A percentile compares a stretch with the other conserved stretches of the same genome.
phyloP scores from a whole-genome alignment of 23 red algal species.

The Gracilaria vermiculophylla region DNA sequence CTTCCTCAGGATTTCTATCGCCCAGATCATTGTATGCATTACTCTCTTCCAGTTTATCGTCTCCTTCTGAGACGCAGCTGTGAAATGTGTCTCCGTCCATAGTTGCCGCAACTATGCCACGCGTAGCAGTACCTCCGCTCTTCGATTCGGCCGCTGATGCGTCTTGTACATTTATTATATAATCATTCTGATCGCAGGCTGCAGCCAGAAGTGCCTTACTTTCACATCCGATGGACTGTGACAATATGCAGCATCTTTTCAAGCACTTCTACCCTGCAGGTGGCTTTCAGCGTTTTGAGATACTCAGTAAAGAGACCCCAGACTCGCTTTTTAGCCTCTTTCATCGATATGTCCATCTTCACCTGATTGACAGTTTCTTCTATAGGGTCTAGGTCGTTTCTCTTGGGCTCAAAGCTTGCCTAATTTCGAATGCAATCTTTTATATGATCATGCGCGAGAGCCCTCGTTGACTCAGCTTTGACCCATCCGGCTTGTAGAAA shows the following conservation, averaged over 20 bases:
- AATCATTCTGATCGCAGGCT: not conserved
- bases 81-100: not conserved
- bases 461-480: not conserved
- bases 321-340: slow-evolving; percentile 14
- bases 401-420: not conserved
- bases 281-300: slow-evolving; percentile 1
- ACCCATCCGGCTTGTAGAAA: slow-evolving; percentile 39
- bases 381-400: not conserved
- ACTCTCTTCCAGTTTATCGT: slow-evolving; percentile 9
- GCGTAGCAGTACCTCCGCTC: not conserved
- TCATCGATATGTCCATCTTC: slow-evolving; percentile 19
- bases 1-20: not conserved
- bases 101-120: not conserved
- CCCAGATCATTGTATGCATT: slow-evolving; percentile 29
- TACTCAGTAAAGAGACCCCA: slow-evolving; percentile 3
- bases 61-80: slow-evolving; percentile 1
- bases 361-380: not conserved
- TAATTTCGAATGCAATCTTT: not conserved
- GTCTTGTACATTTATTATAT: not conserved
- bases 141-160: not conserved
- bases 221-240: slow-evolving; percentile 2
- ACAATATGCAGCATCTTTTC: slow-evolving; percentile 11
- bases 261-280: no score
- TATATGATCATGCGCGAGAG: slow-evolving; percentile 40
- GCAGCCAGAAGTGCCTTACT: not conserved